A percentile compares a stretch with the other conserved stretches of the same genome.
Conservation (phyloP, 2,329 filamentous ascomycete genomes). For the Aspergillus sp. region DNA sequence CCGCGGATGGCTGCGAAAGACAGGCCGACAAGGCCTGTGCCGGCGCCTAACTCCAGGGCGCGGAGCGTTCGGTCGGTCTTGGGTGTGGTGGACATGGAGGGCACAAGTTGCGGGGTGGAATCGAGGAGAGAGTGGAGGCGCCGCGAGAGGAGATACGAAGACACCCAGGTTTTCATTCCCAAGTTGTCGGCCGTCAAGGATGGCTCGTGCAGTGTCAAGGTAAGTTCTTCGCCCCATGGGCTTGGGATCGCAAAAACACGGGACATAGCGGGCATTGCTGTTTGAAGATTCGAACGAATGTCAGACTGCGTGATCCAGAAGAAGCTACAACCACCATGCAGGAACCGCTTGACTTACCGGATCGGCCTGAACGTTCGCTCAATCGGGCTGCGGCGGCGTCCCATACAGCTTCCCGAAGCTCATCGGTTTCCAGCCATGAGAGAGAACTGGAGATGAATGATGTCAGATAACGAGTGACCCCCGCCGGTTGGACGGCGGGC, state of each 20-base stretch:
- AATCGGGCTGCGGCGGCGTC: constrained; percentile 74
- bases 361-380: constrained; percentile 80
- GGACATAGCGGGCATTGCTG: constrained; percentile 62
- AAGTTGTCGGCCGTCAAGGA: constrained; percentile 83
- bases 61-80: constrained; percentile 26
- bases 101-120: constrained; percentile 30
- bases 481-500: constrained; percentile 35
- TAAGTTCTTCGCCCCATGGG: constrained; percentile 47
- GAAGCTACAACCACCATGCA: not conserved
- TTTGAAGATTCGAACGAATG: not conserved
- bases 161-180: constrained; percentile 94
- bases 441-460: constrained; percentile 46
- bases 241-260: constrained; percentile 59
- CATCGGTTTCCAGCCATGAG: constrained; percentile 45
- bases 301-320: not conserved
- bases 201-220: constrained; percentile 77
- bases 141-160: constrained; percentile 78
- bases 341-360: constrained; percentile 45
- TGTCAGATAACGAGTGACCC: constrained; percentile 46
- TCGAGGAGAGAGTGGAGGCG: constrained; percentile 55
- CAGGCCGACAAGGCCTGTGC: constrained; percentile 86
- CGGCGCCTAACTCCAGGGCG: constrained; percentile 78
- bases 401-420: constrained; percentile 55
- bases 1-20: constrained; percentile 72
- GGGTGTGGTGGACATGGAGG: constrained; percentile 19